phyloP scores from a whole-genome alignment of 176 grass and related monocot genomes.

The Puya raimondii region DNA sequence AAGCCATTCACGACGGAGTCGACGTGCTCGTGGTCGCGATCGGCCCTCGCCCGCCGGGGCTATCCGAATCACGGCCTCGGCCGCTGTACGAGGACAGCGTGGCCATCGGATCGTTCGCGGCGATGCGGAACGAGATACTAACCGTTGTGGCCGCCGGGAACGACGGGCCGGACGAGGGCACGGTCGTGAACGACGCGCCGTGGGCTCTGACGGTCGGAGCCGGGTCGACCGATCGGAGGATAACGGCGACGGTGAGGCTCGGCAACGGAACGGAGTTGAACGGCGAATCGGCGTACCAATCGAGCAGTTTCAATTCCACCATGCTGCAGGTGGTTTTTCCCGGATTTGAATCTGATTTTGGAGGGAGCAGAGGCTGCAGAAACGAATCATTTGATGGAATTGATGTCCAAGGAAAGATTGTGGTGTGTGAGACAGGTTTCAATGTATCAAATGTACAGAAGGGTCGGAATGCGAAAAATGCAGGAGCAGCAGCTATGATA shows the following conservation, averaged over 20 bases:
- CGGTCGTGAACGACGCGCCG: background rate
- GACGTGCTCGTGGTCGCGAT: constrained; percentile 11
- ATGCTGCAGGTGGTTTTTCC: background rate
- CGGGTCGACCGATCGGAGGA: constrained; percentile 1
- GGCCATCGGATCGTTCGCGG: constrained; percentile 3
- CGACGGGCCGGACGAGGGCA: background rate
- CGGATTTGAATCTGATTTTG: background rate
- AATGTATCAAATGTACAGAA: background rate
- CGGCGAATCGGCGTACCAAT: constrained; percentile 10
- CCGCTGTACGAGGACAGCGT: constrained; percentile 3
- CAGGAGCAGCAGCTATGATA: constrained; percentile 12
- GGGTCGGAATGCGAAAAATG: constrained; percentile 1
- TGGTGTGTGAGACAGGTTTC: constrained; percentile 4
- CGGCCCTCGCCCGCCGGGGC: background rate
- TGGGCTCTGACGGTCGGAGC: constrained; percentile 20
- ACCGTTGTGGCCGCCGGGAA: constrained; percentile 3
- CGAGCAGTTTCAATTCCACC: background rate
- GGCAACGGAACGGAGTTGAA: background rate
- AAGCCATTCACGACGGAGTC: constrained; percentile 13
- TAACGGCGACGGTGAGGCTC: background rate
- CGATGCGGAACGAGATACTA: constrained; percentile 9
- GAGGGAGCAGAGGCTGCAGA: background rate
- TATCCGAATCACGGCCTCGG: too few relatives aligned
- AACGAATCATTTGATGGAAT: constrained; percentile 1
- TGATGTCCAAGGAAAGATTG: constrained; percentile 9